These are phyloP conservation scores for Micractinium sp. DNA, from an alignment of 139 green algal genomes.

Conservation along the genomic window DNA sequence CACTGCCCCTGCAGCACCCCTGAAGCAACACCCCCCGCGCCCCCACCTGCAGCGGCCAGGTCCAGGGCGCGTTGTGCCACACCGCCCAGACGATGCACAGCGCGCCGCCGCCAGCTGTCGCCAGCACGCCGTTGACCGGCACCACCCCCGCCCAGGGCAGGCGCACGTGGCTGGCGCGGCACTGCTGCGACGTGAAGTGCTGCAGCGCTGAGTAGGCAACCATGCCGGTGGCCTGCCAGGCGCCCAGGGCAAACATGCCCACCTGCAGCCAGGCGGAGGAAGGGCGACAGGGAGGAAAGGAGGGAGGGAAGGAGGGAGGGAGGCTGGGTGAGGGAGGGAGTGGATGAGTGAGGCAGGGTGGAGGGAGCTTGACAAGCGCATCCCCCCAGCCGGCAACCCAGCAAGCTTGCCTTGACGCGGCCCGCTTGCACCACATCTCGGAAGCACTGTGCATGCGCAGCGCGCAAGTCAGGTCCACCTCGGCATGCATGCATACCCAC, in stretches of 20 bases:
- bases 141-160: conserved; percentile 7
- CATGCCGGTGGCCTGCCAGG: conserved; percentile 51
- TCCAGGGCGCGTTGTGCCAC: conserved; percentile 44
- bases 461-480: no score
- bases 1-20: background rate
- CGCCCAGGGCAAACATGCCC: conserved; percentile 62
- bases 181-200: background rate
- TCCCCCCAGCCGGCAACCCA: no score
- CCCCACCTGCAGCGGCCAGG: conserved; percentile 69
- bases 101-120: conserved; percentile 17
- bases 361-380: no score
- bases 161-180: conserved; percentile 9
- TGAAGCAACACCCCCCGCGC: background rate
- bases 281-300: background rate
- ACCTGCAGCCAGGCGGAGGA: conserved; percentile 37
- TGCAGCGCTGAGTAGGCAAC: conserved; percentile 36
- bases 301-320: background rate
- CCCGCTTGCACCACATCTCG: no score
- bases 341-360: background rate
- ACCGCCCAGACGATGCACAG: conserved; percentile 58
- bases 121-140: conserved; percentile 22
- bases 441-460: no score
- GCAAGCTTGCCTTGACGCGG: no score
- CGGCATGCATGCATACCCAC: no score
- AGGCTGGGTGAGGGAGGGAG: background rate